phyloP scores from a whole-genome alignment of 129 eudicot genomes.

The Apium graveolens region DNA sequence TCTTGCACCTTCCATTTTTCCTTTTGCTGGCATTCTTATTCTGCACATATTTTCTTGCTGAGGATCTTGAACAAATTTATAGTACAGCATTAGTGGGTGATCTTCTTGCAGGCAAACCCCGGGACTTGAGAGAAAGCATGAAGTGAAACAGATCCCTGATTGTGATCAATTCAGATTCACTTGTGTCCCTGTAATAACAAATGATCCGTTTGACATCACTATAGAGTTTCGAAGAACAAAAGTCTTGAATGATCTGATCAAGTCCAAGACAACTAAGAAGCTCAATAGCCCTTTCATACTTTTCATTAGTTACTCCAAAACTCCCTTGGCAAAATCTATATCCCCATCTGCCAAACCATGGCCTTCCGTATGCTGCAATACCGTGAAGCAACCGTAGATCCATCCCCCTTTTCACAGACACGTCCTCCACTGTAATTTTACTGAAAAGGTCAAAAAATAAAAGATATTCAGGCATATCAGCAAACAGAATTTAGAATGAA shows the following conservation, averaged over 20 bases:
- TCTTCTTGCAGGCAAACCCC: no score
- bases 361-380: constrained; percentile 51
- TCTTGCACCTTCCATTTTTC: constrained; percentile 40
- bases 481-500: no score
- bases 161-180: no score
- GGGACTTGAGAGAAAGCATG: no score
- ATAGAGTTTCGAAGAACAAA: constrained; percentile 9
- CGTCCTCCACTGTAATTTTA: constrained; percentile 66
- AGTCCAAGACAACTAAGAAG: no score
- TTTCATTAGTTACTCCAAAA: constrained; percentile 48
- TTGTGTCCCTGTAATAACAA: constrained; percentile 36
- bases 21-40: constrained; percentile 21
- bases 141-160: no score
- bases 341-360: constrained; percentile 85
- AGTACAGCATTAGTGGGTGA: no score
- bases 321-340: no score
- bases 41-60: no score
- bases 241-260: constrained; percentile 24
- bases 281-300: constrained; percentile 43
- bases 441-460: constrained; percentile 26
- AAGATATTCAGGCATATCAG: neutral
- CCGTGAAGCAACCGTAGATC: constrained; percentile 79
- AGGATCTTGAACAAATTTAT: no score
- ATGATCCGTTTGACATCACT: constrained; percentile 34
- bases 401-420: constrained; percentile 62